Percentiles rank a stretch among this genome's conserved stretches.
phyloP scores from a whole-genome alignment of 2,329 filamentous ascomycete species.

The Neofusicoccum ribis region DNA sequence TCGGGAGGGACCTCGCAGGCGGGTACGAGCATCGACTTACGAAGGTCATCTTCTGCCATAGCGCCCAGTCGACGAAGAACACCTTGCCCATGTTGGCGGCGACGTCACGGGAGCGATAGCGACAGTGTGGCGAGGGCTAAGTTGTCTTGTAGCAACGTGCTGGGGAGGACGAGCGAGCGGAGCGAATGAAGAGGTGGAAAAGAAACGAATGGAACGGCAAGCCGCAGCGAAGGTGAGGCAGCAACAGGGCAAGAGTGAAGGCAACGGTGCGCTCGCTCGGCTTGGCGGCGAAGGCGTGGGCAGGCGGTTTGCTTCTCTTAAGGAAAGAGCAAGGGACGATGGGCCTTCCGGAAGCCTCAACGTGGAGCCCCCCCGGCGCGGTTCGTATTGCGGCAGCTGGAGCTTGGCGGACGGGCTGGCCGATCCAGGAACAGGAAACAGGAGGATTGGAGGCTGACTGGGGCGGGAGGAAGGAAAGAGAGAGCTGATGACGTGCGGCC shows the following conservation, averaged over 20 bases:
- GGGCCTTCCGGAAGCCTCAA: constrained; percentile 8
- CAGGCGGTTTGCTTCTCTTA: constrained; percentile 18
- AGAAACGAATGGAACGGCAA: constrained; percentile 8
- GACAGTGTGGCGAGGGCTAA: constrained; percentile 12
- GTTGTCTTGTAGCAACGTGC: neutral
- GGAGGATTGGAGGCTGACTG: constrained; percentile 10
- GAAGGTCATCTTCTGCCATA: constrained; percentile 91
- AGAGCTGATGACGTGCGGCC: constrained; percentile 15
- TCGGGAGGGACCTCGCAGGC: constrained; percentile 7
- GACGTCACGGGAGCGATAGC: constrained; percentile 9
- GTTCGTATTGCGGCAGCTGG: constrained; percentile 15
- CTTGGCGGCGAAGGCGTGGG: constrained; percentile 8
- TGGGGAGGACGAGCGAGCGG: neutral
- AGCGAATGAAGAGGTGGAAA: neutral
- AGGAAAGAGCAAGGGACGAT: neutral
- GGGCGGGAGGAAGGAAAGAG: constrained; percentile 1
- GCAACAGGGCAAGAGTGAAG: neutral
- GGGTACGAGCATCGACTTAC: constrained; percentile 54
- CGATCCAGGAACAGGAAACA: constrained; percentile 19
- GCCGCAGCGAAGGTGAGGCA: neutral
- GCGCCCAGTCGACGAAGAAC: constrained; percentile 61
- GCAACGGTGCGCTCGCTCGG: neutral
- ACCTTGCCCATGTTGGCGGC: constrained; percentile 28
- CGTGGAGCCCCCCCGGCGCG: constrained; percentile 14
- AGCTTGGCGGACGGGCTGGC: constrained; percentile 16